Evolutionary conservation across 2,329 filamentous ascomycete genomes (phyloP).

Genomic region (Alternaria rosae): DNA sequence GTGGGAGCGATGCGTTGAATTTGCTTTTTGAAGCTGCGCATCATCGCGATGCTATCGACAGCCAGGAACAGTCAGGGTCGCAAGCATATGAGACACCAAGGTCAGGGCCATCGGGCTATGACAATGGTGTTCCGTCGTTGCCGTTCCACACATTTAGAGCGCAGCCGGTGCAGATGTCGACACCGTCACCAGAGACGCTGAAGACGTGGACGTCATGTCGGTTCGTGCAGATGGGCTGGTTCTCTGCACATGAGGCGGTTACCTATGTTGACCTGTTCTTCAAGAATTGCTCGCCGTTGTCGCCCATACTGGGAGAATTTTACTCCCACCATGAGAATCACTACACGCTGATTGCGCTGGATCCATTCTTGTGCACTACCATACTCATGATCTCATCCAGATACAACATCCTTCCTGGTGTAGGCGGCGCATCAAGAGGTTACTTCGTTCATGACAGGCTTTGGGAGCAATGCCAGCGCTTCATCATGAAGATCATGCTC

Average conservation of each 20-base stretch:
- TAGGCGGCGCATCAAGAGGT: conserved; percentile 55
- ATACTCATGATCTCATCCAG: conserved; percentile 65
- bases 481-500: conserved; percentile 62
- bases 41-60: conserved; percentile 48
- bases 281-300: conserved; percentile 60
- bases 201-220: conserved; percentile 59
- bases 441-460: conserved; percentile 63
- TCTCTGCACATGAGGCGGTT: conserved; percentile 62
- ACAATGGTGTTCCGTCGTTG: conserved; percentile 30
- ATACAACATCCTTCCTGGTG: conserved; percentile 52
- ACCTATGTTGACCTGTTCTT: conserved; percentile 63
- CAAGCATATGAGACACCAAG: conserved; percentile 49
- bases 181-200: conserved; percentile 51
- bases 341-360: conserved; percentile 57
- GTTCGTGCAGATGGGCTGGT: conserved; percentile 65
- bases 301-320: conserved; percentile 60
- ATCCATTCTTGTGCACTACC: conserved; percentile 62
- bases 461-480: conserved; percentile 63
- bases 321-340: conserved; percentile 60
- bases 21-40: conserved; percentile 61
- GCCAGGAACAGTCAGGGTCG: conserved; percentile 43
- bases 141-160: conserved; percentile 44
- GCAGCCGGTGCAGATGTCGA: conserved; percentile 50
- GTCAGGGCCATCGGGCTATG: conserved; percentile 39
- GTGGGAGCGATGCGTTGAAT: conserved; percentile 62